A percentile compares a stretch with the other conserved stretches of the same genome.
Conservation (phyloP, 179 eudicot species). For the Sideroxylon spinosum region DNA sequence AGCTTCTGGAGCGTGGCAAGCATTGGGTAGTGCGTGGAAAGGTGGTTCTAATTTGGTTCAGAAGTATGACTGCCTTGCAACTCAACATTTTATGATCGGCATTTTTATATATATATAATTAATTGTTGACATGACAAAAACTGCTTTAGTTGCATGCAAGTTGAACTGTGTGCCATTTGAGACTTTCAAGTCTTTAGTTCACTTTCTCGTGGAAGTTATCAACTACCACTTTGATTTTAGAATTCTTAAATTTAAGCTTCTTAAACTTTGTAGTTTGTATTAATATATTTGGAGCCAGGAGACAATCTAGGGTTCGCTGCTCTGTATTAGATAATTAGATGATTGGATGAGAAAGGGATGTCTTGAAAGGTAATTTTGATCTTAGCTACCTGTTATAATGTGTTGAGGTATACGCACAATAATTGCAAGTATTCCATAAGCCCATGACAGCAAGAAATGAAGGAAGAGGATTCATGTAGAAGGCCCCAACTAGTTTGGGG, state of each 20-base stretch:
- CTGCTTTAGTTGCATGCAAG: not conserved
- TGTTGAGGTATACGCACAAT: not conserved
- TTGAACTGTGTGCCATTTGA: not conserved
- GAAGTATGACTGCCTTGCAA: conserved; percentile 41
- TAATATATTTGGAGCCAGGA: not conserved
- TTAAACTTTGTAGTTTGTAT: not conserved
- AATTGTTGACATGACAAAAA: not conserved
- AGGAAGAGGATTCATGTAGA: no score
- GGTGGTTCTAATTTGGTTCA: conserved; percentile 73
- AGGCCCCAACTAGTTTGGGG: no score
- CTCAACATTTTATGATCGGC: not conserved
- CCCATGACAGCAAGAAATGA: no score
- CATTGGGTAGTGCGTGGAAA: conserved; percentile 71
- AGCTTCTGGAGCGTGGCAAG: conserved; percentile 92
- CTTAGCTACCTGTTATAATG: not conserved
- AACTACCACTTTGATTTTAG: not conserved
- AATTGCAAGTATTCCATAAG: not conserved
- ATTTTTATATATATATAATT: not conserved
- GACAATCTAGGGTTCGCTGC: not conserved
- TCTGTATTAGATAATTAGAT: not conserved
- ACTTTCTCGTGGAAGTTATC: not conserved
- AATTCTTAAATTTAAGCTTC: not conserved
- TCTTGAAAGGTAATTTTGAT: not conserved
- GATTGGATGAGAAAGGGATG: not conserved
- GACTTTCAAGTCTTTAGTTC: not conserved